Evolutionary conservation across 2,329 filamentous ascomycete genomes (phyloP), one percentile per base, ranked within the genome.

Genomic region (Alternaria sp.): DNA sequence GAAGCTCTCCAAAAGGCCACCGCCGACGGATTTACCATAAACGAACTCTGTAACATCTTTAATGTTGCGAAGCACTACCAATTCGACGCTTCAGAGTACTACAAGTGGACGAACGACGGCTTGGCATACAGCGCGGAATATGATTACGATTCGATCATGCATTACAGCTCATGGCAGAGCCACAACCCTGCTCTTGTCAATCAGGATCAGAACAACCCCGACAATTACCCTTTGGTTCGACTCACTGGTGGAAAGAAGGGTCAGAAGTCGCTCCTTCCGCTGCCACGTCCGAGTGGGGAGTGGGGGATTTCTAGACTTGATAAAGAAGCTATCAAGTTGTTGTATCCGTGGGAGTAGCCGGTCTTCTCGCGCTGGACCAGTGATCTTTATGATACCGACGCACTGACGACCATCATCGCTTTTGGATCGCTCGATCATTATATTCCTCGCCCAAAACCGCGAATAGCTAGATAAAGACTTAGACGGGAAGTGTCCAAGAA

Each of bases 71-170:
- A 28, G 9, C 6, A 45, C 15, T 59, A 53, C 30, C 23, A 28
- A n/a, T 59, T 59, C 47, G 25, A 25, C 15, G 30, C 47, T 21
- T 18, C 15, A n/a, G 25, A 54, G n/a, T 59, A 30, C n/a, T 45
- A 25, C 23, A 47, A 47, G 45, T 47, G 23, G 45, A 25, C 10
- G 12, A 43, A 58, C 26, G 25, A 49, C 15, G 43, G 43, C n/a
- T 23, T 37, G 15, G 7, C 15, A 21, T 12, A 33, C 14, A 51
- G 56, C 46, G 6, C 14, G 15, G 46, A 58, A 2, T 58, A 50
- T 30, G 45, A 58, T 25, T 26, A 41, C n/a, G 28, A 58, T 37
- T 58, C 56, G 2, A 58, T 58, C 21, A 58, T 58, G 46, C 56
- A 50, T 8, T 58, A 58, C 20, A 56, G 44, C 37, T 56, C 45